Percentiles rank a stretch among this genome's conserved stretches.
These are phyloP conservation scores for Cucurbita moschata DNA, from an alignment of 306 rosid species.

Conservation along the genomic window DNA sequence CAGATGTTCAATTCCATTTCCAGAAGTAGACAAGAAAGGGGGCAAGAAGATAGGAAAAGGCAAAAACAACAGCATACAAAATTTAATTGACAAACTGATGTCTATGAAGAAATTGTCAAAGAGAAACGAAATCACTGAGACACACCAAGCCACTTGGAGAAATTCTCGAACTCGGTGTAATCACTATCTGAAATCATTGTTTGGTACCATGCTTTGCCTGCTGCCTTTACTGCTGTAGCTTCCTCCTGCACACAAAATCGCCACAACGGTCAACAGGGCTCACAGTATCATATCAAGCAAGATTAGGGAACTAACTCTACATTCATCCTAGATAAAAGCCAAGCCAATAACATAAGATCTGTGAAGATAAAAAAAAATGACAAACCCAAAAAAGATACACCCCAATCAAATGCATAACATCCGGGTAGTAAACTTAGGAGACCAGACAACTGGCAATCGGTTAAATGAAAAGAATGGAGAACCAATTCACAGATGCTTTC, in stretches of 20 bases:
- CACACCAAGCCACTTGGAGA: conserved; percentile 69
- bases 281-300: not conserved
- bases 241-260: conserved; percentile 35
- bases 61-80: conserved; percentile 10
- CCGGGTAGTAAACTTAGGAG: too few species aligned
- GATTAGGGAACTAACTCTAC: not conserved
- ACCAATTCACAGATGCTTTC: not conserved
- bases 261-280: not conserved
- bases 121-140: conserved; percentile 39
- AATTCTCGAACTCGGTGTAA: conserved; percentile 65
- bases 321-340: not conserved
- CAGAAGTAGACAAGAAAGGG: not conserved
- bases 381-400: too few species aligned
- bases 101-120: conserved; percentile 4
- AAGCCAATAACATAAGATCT: not conserved
- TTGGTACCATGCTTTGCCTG: conserved; percentile 70
- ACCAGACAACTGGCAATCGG: not conserved
- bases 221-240: conserved; percentile 51
- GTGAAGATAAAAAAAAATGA: too few species aligned
- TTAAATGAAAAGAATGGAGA: not conserved
- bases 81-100: conserved; percentile 9
- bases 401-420: too few species aligned
- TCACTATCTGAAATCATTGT: conserved; percentile 83
- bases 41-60: not conserved
- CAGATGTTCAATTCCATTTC: conserved; percentile 9